Conservation (phyloP, 2,329 filamentous ascomycete genomes). For the Penicillium sp. region DNA sequence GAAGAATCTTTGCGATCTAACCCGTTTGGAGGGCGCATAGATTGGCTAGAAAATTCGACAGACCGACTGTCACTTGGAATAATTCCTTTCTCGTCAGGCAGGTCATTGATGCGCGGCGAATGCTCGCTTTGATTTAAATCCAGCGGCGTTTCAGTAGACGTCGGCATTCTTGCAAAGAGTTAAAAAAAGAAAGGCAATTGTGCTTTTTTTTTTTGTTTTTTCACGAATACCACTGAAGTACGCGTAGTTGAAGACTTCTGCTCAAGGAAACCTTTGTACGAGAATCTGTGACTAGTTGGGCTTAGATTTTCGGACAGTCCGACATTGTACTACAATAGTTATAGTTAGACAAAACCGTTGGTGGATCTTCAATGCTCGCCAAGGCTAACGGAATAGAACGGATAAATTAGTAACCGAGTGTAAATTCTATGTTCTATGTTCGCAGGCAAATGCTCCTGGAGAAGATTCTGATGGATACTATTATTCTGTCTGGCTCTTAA, state of each 20-base stretch:
- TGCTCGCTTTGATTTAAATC: not conserved
- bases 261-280: no score
- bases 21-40: not conserved
- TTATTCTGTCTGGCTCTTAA: not conserved
- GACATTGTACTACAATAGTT: not conserved
- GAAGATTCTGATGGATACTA: no score
- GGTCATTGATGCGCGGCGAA: not conserved
- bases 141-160: not conserved
- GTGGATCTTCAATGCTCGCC: not conserved
- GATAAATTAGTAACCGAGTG: no score
- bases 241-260: no score
- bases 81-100: not conserved
- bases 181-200: no score
- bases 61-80: not conserved
- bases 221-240: no score
- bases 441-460: no score
- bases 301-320: not conserved
- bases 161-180: not conserved
- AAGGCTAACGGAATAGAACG: no score
- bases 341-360: no score
- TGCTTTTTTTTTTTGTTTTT: no score
- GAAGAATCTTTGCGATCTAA: not conserved
- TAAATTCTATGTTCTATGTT: no score
- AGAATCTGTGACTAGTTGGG: no score
- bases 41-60: not conserved